phyloP scores from a whole-genome alignment of 805 yeast genomes.

The Kluyveromyces starmeri region DNA sequence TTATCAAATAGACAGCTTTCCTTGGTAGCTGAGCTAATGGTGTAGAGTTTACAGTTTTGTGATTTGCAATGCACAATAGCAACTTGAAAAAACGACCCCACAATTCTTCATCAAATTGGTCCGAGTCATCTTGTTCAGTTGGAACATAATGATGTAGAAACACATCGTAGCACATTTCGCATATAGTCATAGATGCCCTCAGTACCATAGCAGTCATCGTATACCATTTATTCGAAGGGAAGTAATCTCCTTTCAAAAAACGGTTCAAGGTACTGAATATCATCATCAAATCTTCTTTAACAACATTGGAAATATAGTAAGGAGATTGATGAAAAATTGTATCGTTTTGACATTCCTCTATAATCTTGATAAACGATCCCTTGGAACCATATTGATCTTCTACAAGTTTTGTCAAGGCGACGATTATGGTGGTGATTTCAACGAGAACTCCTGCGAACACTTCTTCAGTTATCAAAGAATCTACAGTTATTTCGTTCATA shows the following conservation, averaged over 20 bases:
- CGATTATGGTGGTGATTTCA: conserved; percentile 57
- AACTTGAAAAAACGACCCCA: conserved; percentile 64
- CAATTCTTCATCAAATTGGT: conserved; percentile 45
- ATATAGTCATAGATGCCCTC: conserved; percentile 45
- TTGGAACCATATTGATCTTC: conserved; percentile 32
- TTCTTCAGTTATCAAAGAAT: conserved; percentile 64
- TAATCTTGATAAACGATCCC: conserved; percentile 37
- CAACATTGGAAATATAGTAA: conserved; percentile 34
- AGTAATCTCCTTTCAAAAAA: conserved; percentile 46
- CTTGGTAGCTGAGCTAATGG: conserved; percentile 65
- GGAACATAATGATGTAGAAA: conserved; percentile 47
- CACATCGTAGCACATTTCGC: conserved; percentile 45
- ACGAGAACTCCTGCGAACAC: conserved; percentile 60
- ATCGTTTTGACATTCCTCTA: conserved; percentile 30
- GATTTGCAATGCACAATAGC: conserved; percentile 47
- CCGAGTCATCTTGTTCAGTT: conserved; percentile 36
- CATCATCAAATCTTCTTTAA: conserved; percentile 33
- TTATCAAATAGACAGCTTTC: conserved; percentile 55
- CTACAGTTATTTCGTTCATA: conserved; percentile 54
- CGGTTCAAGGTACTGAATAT: conserved; percentile 43
- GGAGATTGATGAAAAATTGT: conserved; percentile 34
- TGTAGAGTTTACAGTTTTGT: conserved; percentile 62
- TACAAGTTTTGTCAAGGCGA: conserved; percentile 45
- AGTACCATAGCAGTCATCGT: conserved; percentile 51
- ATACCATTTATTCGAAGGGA: conserved; percentile 66